A percentile compares a stretch with the other conserved stretches of the same genome.
Conservation (phyloP, 2,329 filamentous ascomycete genomes). For the Fonsecaea pugnacius region DNA sequence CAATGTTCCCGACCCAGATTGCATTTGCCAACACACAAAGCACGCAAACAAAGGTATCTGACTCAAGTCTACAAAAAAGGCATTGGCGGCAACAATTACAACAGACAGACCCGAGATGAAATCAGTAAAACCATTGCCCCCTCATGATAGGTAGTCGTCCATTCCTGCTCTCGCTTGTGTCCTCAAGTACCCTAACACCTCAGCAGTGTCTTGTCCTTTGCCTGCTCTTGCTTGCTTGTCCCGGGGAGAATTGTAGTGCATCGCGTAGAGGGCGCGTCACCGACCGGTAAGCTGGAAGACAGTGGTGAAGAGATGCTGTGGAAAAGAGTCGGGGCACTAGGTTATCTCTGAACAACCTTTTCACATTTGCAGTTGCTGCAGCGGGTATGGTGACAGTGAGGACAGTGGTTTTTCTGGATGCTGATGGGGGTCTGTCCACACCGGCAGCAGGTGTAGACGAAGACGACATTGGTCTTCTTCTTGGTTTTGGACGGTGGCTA, state of each 20-base stretch:
- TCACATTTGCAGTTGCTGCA: slow-evolving; percentile 15
- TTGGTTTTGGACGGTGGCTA: slow-evolving; percentile 14
- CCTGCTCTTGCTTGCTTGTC: not conserved
- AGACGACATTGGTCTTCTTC: slow-evolving; percentile 10
- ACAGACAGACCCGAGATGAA: not conserved
- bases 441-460: slow-evolving; percentile 7
- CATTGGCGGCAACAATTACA: not conserved
- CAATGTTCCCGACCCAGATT: not conserved
- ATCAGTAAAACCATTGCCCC: not conserved
- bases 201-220: not conserved
- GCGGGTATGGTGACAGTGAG: not conserved
- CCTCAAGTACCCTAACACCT: not conserved
- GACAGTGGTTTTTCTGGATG: slow-evolving; percentile 6
- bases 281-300: not conserved
- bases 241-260: not conserved
- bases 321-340: not conserved
- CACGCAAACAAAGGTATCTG: not conserved
- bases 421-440: slow-evolving; percentile 10
- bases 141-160: not conserved
- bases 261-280: not conserved
- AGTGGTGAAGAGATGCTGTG: not conserved
- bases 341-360: slow-evolving; percentile 6
- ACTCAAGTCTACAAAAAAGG: not conserved
- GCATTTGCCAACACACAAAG: not conserved
- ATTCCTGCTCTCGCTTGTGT: not conserved